Percentiles rank a stretch among this genome's conserved stretches.
Conservation (phyloP, 1,284 basidiomycete species). For the Leucoagaricus sp. region DNA sequence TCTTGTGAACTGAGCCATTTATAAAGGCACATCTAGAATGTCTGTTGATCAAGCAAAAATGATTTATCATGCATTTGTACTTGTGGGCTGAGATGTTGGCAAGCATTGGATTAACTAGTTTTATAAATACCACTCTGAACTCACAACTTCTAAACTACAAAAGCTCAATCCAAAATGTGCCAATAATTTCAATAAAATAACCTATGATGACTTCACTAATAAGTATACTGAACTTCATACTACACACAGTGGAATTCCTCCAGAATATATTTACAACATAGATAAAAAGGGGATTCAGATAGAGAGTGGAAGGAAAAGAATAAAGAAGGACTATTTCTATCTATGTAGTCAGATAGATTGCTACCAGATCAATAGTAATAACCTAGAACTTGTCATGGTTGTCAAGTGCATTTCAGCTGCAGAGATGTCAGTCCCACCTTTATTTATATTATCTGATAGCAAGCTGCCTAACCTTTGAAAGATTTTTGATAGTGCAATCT, state of each 20-base stretch:
- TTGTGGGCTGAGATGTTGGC: neutral
- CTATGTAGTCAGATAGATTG: neutral
- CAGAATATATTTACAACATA: conserved; percentile 25
- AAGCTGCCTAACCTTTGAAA: conserved; percentile 17
- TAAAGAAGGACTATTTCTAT: conserved; percentile 10
- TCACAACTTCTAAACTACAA: conserved; percentile 1
- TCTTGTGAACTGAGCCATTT: too few species aligned
- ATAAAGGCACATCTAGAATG: neutral
- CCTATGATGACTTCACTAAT: conserved; percentile 15
- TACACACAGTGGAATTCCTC: conserved; percentile 17
- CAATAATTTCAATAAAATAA: conserved; percentile 19
- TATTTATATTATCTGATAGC: conserved; percentile 20
- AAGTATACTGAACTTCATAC: conserved; percentile 4
- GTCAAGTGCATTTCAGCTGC: conserved; percentile 22
- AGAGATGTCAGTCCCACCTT: conserved; percentile 15
- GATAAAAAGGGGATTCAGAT: conserved; percentile 28
- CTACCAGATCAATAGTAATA: conserved; percentile 20
- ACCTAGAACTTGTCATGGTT: conserved; percentile 25
- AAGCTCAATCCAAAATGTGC: conserved; percentile 19
- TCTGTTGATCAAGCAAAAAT: neutral
- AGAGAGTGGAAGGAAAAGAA: conserved; percentile 20
- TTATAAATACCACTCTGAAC: neutral
- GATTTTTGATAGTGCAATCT: conserved; percentile 4
- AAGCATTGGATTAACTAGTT: conserved; percentile 9
- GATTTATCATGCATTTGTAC: neutral